phyloP scores from a whole-genome alignment of 2,329 filamentous ascomycete species.

The Biscogniauxia marginata region DNA sequence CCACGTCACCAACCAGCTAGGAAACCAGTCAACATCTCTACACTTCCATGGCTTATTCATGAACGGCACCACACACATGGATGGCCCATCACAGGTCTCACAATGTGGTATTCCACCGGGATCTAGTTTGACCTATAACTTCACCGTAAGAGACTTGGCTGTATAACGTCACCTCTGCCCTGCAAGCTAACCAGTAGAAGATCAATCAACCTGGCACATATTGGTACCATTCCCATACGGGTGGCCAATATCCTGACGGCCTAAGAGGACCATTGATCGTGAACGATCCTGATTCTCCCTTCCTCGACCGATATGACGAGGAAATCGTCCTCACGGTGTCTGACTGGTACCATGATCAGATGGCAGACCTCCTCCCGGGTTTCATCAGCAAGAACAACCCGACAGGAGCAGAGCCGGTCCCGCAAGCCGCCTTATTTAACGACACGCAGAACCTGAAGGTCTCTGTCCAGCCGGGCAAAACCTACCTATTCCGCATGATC shows the following conservation, averaged over 20 bases:
- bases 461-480: constrained; percentile 63
- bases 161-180: neutral
- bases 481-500: constrained; percentile 69
- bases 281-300: constrained; percentile 61
- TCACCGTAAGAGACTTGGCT: constrained; percentile 49
- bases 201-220: constrained; percentile 69
- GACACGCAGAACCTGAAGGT: constrained; percentile 63
- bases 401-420: constrained; percentile 63
- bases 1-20: constrained; percentile 57
- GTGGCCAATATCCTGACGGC: constrained; percentile 69
- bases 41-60: constrained; percentile 72
- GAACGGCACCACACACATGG: constrained; percentile 68
- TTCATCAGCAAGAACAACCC: constrained; percentile 57
- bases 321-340: constrained; percentile 65
- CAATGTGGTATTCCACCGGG: constrained; percentile 68
- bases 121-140: constrained; percentile 66
- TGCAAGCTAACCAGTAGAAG: constrained; percentile 32
- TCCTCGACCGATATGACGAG: constrained; percentile 56
- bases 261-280: constrained; percentile 63
- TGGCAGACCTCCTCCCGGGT: constrained; percentile 43
- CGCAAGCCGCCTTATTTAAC: constrained; percentile 68
- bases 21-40: constrained; percentile 61
- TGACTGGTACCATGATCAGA: constrained; percentile 68
- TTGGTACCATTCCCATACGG: constrained; percentile 74
- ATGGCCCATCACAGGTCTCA: constrained; percentile 64